Conservation (phyloP, 805 yeast species). For the Kockiozyma suomiensis region DNA sequence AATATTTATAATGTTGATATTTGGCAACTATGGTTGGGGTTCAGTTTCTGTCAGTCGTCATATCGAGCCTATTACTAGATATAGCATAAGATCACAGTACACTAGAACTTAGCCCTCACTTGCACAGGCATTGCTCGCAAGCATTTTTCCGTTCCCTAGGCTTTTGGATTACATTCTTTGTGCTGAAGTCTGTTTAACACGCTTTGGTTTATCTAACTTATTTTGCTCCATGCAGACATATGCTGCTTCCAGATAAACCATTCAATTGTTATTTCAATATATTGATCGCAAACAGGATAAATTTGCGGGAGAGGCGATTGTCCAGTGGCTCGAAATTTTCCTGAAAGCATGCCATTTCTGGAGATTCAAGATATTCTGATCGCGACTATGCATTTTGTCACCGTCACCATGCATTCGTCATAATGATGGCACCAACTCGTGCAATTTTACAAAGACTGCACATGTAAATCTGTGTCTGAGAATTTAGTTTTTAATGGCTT, state of each 20-base stretch:
- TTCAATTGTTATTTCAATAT: not conserved
- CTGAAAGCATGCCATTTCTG: not conserved
- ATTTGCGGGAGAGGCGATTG: not conserved
- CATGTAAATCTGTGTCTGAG: conserved; percentile 11
- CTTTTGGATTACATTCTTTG: not conserved
- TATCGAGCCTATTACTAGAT: too few species aligned
- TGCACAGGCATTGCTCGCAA: too few species aligned
- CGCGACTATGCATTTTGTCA: not conserved
- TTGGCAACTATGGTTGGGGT: too few species aligned
- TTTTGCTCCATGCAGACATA: not conserved
- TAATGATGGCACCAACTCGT: conserved; percentile 18
- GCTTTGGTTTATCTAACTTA: not conserved
- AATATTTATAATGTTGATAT: too few species aligned
- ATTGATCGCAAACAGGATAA: not conserved
- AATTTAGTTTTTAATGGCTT: conserved; percentile 20
- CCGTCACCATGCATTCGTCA: conserved; percentile 2
- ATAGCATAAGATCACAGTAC: too few species aligned
- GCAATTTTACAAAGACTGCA: conserved; percentile 24
- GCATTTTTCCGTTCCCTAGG: too few species aligned
- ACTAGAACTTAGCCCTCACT: too few species aligned
- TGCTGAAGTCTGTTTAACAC: not conserved
- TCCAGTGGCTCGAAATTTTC: not conserved
- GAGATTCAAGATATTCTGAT: not conserved
- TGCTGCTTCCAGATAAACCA: not conserved
- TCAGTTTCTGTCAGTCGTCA: too few species aligned